phyloP scores from a whole-genome alignment of 768 basidiomycete species.

The Cystobasidium ongulense region DNA sequence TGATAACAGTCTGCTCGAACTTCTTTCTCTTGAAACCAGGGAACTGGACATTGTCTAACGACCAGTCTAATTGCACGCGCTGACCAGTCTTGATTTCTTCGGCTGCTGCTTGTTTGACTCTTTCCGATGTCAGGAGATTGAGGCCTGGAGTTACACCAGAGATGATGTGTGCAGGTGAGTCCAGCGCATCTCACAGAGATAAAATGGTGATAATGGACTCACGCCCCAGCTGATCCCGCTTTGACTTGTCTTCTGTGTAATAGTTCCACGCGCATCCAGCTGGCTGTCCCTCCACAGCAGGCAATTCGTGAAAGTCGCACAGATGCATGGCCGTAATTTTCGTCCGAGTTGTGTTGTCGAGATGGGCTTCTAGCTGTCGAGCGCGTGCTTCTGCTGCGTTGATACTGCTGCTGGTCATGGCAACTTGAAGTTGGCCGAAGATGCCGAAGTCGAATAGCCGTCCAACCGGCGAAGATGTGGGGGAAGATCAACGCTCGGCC shows the following conservation, averaged over 20 bases:
- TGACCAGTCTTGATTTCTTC: constrained; percentile 33
- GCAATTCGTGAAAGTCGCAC: constrained; percentile 26
- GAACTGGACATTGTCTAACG: constrained; percentile 15
- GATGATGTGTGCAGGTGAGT: no score
- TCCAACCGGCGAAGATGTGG: no score
- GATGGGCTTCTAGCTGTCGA: background rate
- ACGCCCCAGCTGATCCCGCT: constrained; percentile 28
- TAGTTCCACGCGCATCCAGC: constrained; percentile 30
- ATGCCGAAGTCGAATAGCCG: no score
- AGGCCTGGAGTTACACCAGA: constrained; percentile 23
- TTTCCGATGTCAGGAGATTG: constrained; percentile 34
- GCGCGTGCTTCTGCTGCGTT: no score
- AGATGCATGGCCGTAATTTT: constrained; percentile 8
- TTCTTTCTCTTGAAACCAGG: constrained; percentile 10
- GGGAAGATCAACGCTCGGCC: no score
- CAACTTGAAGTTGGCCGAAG: background rate
- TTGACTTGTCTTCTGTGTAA: background rate
- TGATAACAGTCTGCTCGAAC: constrained; percentile 18
- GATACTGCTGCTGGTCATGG: no score
- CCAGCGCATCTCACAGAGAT: no score
- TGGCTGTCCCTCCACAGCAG: constrained; percentile 25
- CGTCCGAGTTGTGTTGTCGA: background rate
- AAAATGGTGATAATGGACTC: no score
- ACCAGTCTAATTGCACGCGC: constrained; percentile 31
- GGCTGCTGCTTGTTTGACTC: constrained; percentile 24